phyloP scores from a whole-genome alignment of 768 basidiomycete species.

The Leccinellum rugosiceps region DNA sequence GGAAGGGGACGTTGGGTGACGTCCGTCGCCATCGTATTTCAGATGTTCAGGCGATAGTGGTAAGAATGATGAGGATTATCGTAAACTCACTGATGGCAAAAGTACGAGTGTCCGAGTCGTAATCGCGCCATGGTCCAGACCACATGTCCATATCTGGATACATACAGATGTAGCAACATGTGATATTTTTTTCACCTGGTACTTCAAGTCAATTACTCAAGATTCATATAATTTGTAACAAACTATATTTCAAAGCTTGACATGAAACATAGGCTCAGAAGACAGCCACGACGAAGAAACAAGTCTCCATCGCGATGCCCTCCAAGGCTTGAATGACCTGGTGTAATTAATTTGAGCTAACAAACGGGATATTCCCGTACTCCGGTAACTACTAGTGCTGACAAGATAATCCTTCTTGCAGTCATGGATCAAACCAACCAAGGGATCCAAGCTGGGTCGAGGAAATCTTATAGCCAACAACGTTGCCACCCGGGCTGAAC shows the following conservation, averaged over 20 bases:
- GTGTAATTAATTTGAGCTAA: slow-evolving; percentile 36
- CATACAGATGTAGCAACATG: too few relatives aligned
- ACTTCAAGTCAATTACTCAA: too few relatives aligned
- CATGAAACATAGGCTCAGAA: slow-evolving; percentile 33
- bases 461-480: slow-evolving; percentile 8
- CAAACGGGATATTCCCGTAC: slow-evolving; percentile 26
- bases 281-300: neutral
- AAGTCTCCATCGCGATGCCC: slow-evolving; percentile 7
- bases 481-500: slow-evolving; percentile 13
- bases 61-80: too few relatives aligned
- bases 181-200: too few relatives aligned
- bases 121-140: too few relatives aligned
- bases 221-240: too few relatives aligned
- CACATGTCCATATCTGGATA: too few relatives aligned
- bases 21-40: too few relatives aligned
- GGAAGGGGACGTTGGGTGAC: too few relatives aligned
- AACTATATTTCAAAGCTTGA: slow-evolving; percentile 34
- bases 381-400: slow-evolving; percentile 18
- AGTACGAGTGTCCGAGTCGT: too few relatives aligned
- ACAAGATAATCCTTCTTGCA: slow-evolving; percentile 5
- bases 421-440: neutral
- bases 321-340: slow-evolving; percentile 34
- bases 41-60: too few relatives aligned
- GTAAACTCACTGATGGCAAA: too few relatives aligned
- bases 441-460: neutral